These are phyloP conservation scores for Fusarium redolens DNA, from an alignment of 2,329 filamentous ascomycete species.

Conservation along the genomic window DNA sequence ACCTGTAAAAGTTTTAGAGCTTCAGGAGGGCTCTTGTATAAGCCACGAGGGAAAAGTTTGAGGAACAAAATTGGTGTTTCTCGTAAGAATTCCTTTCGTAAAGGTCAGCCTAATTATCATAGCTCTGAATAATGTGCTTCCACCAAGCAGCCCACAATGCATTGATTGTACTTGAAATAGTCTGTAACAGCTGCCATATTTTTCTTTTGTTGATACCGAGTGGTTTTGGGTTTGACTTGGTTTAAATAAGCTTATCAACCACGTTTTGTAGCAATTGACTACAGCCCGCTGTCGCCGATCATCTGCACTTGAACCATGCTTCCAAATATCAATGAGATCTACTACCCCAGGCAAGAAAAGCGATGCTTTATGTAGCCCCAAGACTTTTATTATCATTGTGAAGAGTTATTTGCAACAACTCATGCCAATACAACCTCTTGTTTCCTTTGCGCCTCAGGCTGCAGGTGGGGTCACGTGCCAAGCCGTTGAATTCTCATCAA, in stretches of 20 bases:
- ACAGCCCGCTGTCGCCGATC: not conserved
- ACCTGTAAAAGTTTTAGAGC: not conserved
- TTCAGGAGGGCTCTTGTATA: not conserved
- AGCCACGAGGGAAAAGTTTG: not conserved
- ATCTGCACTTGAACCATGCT: not conserved
- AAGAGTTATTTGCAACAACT: not conserved
- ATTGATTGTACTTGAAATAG: not conserved
- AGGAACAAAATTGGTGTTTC: not conserved
- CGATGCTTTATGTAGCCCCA: not conserved
- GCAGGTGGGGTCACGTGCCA: conserved; percentile 12
- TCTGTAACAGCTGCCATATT: not conserved
- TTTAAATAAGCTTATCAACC: conserved; percentile 19
- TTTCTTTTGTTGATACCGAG: not conserved
- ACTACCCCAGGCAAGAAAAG: not conserved
- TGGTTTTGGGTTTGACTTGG: not conserved
- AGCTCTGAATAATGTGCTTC: not conserved
- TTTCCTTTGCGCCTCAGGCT: not conserved
- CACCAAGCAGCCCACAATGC: not conserved
- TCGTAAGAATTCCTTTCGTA: not conserved
- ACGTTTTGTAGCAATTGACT: not conserved
- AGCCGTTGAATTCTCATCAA: conserved; percentile 1
- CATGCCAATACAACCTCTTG: not conserved
- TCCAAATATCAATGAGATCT: not conserved
- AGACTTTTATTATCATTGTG: not conserved
- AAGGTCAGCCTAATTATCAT: not conserved